Percentiles rank a stretch among this genome's conserved stretches.
phyloP scores from a whole-genome alignment of 2,329 filamentous ascomycete species.

The Elsinoe batatas region DNA sequence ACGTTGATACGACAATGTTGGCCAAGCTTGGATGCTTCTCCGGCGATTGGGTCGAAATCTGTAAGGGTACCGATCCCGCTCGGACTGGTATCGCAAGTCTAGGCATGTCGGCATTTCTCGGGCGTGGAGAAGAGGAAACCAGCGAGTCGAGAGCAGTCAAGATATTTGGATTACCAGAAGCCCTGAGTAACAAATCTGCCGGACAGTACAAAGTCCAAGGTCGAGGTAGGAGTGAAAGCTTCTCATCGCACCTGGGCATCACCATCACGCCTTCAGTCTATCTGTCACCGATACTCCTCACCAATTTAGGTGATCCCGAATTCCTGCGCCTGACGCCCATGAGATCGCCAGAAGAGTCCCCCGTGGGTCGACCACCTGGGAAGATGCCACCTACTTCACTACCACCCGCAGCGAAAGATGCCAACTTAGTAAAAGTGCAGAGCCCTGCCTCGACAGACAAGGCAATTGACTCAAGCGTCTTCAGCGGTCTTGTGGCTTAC shows the following conservation, averaged over 20 bases:
- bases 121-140: not conserved
- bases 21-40: conserved; percentile 93
- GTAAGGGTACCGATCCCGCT: conserved; percentile 63
- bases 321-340: conserved; percentile 71
- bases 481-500: conserved; percentile 77
- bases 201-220: conserved; percentile 11
- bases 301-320: conserved; percentile 70
- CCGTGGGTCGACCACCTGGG: not conserved
- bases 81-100: conserved; percentile 60
- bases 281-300: conserved; percentile 74
- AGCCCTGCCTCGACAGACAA: conserved; percentile 83
- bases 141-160: conserved; percentile 71
- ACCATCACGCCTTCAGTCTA: conserved; percentile 56
- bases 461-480: conserved; percentile 71
- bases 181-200: conserved; percentile 41
- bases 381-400: conserved; percentile 30
- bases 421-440: conserved; percentile 78
- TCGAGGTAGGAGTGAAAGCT: conserved; percentile 43
- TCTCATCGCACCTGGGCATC: conserved; percentile 39
- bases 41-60: conserved; percentile 88
- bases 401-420: conserved; percentile 60
- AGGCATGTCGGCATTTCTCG: conserved; percentile 44
- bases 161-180: conserved; percentile 80
- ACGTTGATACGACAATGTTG: conserved; percentile 77
- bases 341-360: conserved; percentile 13